Conservation (phyloP, 1,284 basidiomycete genomes). For the Coniophora puteana region DNA sequence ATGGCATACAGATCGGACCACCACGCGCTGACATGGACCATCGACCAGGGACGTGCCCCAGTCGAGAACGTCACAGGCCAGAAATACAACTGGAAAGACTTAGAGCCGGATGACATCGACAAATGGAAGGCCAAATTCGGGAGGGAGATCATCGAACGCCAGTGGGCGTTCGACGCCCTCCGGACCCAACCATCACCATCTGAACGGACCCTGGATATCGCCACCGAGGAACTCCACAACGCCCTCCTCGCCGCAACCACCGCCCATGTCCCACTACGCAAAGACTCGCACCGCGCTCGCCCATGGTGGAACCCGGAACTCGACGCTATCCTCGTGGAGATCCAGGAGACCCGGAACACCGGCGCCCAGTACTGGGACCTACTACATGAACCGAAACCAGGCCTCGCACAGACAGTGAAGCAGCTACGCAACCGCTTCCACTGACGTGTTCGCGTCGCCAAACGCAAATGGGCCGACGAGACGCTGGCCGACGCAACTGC, state of each 20-base stretch:
- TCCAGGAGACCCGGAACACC: too few relatives aligned
- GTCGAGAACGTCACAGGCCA: conserved; percentile 9
- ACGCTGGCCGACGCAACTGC: not conserved
- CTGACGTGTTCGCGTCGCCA: not conserved
- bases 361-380: not conserved
- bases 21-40: conserved; percentile 10
- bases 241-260: too few relatives aligned
- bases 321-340: too few relatives aligned
- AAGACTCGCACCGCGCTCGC: too few relatives aligned
- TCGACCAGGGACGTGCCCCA: conserved; percentile 8
- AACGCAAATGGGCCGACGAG: not conserved
- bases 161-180: too few relatives aligned
- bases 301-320: too few relatives aligned
- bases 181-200: too few relatives aligned
- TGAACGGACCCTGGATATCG: too few relatives aligned
- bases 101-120: conserved; percentile 8
- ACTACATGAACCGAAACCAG: not conserved
- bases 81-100: conserved; percentile 8
- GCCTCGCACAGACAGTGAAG: not conserved
- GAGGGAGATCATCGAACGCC: too few relatives aligned
- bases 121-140: too few relatives aligned
- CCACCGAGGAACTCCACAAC: too few relatives aligned
- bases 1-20: conserved; percentile 16
- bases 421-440: not conserved
- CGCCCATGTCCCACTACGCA: too few relatives aligned